Evolutionary conservation across 805 yeast genomes (phyloP), one percentile per base, ranked within the genome.

Genomic region (Ascoidea rubescens): DNA sequence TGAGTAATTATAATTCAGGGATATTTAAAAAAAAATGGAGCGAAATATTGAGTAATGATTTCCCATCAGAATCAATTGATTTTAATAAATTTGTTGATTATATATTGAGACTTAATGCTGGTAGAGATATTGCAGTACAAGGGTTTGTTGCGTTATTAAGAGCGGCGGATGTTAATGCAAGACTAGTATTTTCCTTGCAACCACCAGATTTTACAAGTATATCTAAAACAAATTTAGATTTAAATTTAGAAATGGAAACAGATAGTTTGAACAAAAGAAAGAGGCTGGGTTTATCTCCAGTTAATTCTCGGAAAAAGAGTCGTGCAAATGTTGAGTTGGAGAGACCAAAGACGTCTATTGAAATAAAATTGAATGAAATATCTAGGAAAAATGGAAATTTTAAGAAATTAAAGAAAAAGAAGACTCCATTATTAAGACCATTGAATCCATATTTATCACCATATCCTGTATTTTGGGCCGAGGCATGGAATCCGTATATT

Each of bases 391-490:
- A 14, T 16, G 47, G 33, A 17, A 49, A 33, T 17, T 32, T 33
- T 8, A 48, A 47, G 17, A 52, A 51, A 12, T 37, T 10, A 43
- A 48, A 47, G 37, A 17, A 16, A 21, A 45, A 44, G 8, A 45
- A 37, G 5, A 50, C 31, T 48, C 52, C 50, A 45, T 33, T 53
- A 14, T 53, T 52, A 37, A 61, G 62, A 16, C 17, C 64, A n/a
- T 42, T 53, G 21, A 43, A 47, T 42, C 53, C 54, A 1, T 28
- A 50, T 32, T 44, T 55, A 7, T 52, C 55, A 6, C 50, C 54
- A 6, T 83, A 71, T 60, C 97, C 97, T 0, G 73, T 89, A 0
- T 89, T 83, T 61, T 93, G 99, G 99, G 81, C 81, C 28, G 99
- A 93, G 63, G 96, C 86, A 0, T 91, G 96, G 96, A 90, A 91